Conservation (phyloP, 768 basidiomycete genomes). For the Agrocybe praecox region DNA sequence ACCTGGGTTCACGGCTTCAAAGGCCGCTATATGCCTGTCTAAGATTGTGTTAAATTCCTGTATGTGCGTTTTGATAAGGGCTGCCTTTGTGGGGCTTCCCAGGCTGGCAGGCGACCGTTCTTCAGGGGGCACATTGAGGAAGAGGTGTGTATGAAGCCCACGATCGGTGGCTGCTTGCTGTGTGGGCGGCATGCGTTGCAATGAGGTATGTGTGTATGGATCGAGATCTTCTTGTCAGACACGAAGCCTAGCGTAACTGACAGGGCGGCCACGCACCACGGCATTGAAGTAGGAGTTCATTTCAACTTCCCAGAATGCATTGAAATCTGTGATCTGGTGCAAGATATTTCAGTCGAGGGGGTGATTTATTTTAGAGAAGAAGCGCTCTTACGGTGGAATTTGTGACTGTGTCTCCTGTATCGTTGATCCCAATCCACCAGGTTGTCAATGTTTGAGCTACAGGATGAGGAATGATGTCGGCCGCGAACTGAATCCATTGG, state of each 20-base stretch:
- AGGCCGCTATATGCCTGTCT: constrained; percentile 31
- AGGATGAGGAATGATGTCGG: constrained; percentile 46
- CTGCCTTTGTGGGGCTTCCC: constrained; percentile 34
- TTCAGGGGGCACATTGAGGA: constrained; percentile 59
- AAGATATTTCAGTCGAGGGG: not conserved
- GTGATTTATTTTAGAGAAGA: not conserved
- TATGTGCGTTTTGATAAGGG: constrained; percentile 40
- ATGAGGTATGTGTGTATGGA: not conserved
- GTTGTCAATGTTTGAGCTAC: constrained; percentile 43
- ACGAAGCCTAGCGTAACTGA: not conserved
- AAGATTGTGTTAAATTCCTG: constrained; percentile 44
- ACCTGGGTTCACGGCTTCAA: constrained; percentile 39
- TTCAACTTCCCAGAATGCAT: constrained; percentile 50
- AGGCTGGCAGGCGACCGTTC: constrained; percentile 46
- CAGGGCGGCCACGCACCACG: constrained; percentile 38
- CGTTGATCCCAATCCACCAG: constrained; percentile 66
- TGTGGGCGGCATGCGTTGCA: too few species aligned
- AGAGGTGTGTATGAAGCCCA: constrained; percentile 49
- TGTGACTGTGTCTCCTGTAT: constrained; percentile 50
- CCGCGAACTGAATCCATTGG: constrained; percentile 48
- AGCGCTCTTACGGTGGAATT: constrained; percentile 32
- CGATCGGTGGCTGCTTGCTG: constrained; percentile 37
- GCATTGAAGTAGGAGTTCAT: constrained; percentile 52
- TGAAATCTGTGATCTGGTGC: constrained; percentile 46
- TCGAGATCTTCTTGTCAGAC: not conserved